Base-by-base conservation (phyloP, 768 basidiomycete genomes). In the Pisolithus sp. region DNA sequence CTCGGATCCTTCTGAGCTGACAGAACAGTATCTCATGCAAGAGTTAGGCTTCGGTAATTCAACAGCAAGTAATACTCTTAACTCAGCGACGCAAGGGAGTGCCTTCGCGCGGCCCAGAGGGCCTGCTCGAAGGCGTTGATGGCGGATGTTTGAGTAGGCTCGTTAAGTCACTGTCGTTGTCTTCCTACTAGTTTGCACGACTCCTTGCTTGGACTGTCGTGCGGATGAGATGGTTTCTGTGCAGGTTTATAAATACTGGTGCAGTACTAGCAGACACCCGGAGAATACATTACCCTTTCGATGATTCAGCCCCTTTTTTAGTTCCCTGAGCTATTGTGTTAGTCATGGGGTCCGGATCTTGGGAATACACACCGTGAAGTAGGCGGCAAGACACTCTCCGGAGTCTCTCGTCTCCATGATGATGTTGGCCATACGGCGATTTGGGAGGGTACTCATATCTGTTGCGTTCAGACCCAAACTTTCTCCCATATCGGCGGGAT, bases 1-100 rank as follows among this genome's bases (percentile, higher is more conserved):
- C 0, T 88, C 89, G 0, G 84, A 91, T 58, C 86, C 89, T 0
- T 55, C 59, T 15, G 93, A 94, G 60, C 57, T 96, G 13, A 76
- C 82, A 36, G 84, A 83, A 58, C 68, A 69, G 0, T 85, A 76
- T 59, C 66, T 96, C 49, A 76, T 71, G 51, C 65, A 74, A 10
- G 83, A 86, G 58, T 72, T 94, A 20, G 76, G 74, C 6, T 57
- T 75, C 15, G 52, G 51, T 12, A 53, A 48, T 31, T 47, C 46
- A 4, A n/a, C 34, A 34, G 34, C 20, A 34, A 53, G 51, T 20
- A 55, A 54, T 17, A 51, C 23, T 2, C 43, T 47, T 7, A 48
- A 58, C 55, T 15, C 58, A 51, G 15, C 44, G 38, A 42, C 52
- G 28, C 72, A 34, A 15, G 12, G 71, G 51, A 77, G 75, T 52